These are phyloP conservation scores for Jacaranda copaia DNA, from an alignment of 257 asterid genomes.

Conservation along the genomic window DNA sequence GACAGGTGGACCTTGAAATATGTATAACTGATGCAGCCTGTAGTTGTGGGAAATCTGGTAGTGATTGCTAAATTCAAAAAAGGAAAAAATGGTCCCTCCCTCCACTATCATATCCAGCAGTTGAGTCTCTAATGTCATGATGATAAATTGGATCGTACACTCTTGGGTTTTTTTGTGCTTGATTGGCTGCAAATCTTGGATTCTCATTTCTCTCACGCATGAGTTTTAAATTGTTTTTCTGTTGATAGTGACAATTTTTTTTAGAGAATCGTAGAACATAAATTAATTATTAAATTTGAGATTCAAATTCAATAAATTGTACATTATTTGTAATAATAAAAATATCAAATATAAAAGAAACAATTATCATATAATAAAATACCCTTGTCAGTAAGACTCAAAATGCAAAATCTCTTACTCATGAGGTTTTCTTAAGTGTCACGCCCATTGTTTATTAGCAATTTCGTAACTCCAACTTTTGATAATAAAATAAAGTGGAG, in stretches of 20 bases:
- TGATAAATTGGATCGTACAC: slow-evolving; percentile 52
- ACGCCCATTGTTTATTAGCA: background rate
- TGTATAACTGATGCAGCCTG: slow-evolving; percentile 34
- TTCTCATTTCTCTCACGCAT: slow-evolving; percentile 30
- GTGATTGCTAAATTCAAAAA: slow-evolving; percentile 46
- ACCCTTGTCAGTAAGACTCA: no score
- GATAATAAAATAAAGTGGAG: background rate
- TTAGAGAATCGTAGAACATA: background rate
- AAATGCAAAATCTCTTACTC: no score
- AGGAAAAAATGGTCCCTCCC: slow-evolving; percentile 56
- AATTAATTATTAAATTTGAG: background rate
- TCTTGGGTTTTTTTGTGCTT: slow-evolving; percentile 39
- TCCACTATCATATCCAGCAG: slow-evolving; percentile 48
- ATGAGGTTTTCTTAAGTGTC: no score
- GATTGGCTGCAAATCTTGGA: slow-evolving; percentile 33
- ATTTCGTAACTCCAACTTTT: background rate
- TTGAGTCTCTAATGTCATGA: slow-evolving; percentile 49
- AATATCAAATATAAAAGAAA: no score
- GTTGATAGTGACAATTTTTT: background rate
- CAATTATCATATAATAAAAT: no score
- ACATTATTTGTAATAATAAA: no score
- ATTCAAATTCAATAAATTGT: no score
- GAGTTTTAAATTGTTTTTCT: background rate
- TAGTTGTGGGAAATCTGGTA: slow-evolving; percentile 45
- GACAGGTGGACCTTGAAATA: slow-evolving; percentile 44